A percentile compares a stretch with the other conserved stretches of the same genome.
phyloP scores from a whole-genome alignment of 148 eudicot species.

The Camellia lanceoleosa region DNA sequence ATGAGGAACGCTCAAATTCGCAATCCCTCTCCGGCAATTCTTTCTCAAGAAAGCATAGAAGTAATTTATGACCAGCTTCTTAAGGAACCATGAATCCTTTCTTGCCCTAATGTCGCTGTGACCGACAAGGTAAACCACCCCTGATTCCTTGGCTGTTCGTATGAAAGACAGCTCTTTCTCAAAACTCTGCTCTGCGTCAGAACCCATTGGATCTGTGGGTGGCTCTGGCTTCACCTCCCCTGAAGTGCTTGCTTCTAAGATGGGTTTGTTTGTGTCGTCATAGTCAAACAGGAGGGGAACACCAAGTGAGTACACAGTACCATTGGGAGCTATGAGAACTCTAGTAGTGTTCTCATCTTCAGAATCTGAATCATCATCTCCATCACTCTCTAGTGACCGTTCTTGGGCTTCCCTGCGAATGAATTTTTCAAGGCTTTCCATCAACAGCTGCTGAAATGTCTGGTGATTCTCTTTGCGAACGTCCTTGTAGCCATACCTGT shows the following conservation, averaged over 20 bases:
- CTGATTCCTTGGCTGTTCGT: conserved; percentile 81
- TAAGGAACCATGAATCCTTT: conserved; percentile 90
- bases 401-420: conserved; percentile 89
- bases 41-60: conserved; percentile 90
- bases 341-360: conserved; percentile 55
- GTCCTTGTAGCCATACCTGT: conserved; percentile 98
- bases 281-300: conserved; percentile 68
- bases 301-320: conserved; percentile 76
- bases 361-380: conserved; percentile 53
- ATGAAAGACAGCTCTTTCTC: conserved; percentile 87
- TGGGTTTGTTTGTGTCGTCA: conserved; percentile 31
- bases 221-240: conserved; percentile 35
- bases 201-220: conserved; percentile 22
- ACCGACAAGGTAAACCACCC: conserved; percentile 95
- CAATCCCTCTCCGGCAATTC: conserved; percentile 81
- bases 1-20: conserved; percentile 90
- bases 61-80: conserved; percentile 87
- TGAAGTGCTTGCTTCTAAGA: conserved; percentile 56
- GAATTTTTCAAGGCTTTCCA: conserved; percentile 90
- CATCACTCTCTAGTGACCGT: conserved; percentile 75
- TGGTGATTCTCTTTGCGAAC: conserved; percentile 86
- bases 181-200: conserved; percentile 73
- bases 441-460: conserved; percentile 70
- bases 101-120: conserved; percentile 93
- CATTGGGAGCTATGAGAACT: conserved; percentile 65